Percentiles rank a stretch among this genome's conserved stretches.
These are phyloP conservation scores for Acer yangbiense DNA, from an alignment of 345 rosid genomes.

Conservation along the genomic window DNA sequence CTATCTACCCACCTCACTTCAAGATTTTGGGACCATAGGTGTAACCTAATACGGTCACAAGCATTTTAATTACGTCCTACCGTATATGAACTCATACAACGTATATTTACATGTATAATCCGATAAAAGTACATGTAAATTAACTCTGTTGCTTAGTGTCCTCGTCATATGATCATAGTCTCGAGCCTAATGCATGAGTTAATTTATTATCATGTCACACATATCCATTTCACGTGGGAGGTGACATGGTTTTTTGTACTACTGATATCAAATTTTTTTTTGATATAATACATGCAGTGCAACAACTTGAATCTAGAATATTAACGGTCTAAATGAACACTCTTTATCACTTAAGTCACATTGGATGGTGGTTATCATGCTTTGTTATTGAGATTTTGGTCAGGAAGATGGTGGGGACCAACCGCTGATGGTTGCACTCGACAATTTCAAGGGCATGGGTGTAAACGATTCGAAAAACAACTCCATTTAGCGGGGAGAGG, in stretches of 20 bases:
- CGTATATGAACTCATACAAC: slow-evolving; percentile 48
- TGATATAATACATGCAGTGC: no score
- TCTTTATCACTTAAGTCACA: no score
- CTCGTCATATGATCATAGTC: slow-evolving; percentile 27
- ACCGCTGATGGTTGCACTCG: slow-evolving; percentile 30
- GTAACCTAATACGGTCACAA: slow-evolving; percentile 66
- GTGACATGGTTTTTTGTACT: slow-evolving; percentile 5
- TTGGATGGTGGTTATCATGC: no score
- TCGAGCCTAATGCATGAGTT: slow-evolving; percentile 64
- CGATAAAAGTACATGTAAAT: slow-evolving; percentile 14
- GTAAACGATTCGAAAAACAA: no score
- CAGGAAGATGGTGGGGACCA: slow-evolving; percentile 28
- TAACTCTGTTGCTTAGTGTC: no score
- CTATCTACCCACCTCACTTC: slow-evolving; percentile 57
- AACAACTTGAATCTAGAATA: no score
- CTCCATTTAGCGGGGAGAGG: no score
- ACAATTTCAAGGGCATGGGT: not conserved
- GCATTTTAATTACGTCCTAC: slow-evolving; percentile 39
- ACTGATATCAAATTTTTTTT: no score
- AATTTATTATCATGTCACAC: slow-evolving; percentile 42
- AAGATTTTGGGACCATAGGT: slow-evolving; percentile 80
- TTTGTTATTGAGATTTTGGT: slow-evolving; percentile 39
- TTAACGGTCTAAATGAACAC: no score
- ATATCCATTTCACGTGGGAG: slow-evolving; percentile 71
- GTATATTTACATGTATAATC: not conserved